Evolutionary conservation across 1,284 basidiomycete species (phyloP), one percentile per base, ranked within the genome.

Genomic region (Ganoderma leucocontextum): DNA sequence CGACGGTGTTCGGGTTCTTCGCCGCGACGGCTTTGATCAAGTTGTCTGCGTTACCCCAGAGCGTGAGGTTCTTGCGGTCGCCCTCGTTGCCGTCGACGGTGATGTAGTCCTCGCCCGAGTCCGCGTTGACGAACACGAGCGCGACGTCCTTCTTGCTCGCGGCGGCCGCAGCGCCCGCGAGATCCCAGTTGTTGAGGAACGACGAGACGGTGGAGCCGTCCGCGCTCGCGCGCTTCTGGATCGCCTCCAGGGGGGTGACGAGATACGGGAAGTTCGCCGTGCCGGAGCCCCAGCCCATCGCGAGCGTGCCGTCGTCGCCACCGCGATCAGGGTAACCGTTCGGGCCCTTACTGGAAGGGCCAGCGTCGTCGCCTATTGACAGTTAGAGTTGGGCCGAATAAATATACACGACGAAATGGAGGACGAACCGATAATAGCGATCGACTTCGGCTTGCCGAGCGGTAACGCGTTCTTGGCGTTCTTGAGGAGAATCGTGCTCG

Each of bases 401-500:
- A n/a, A 42, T 2, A 25, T 38, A 25, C 52, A 10, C 33, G 22
- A 17, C 25, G 8, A 2, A 8, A 60, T 8, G 42, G 58, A 49
- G 39, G 22, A 73, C 76, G 25, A 59, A 76, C 80, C 90, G 63
- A 92, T 84, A 36, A 95, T 73, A 0, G 87, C 86, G 36, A 95
- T 80, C 62, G 80, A 88, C 62, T 85, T 81, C 22, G 88, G 85
- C 68, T 84, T 87, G 68, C 84, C 82, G 29, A 96, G 81, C 0
- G 95, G 94, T n/a, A 96, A 82, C 2, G 88, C 85, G 3, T 80
- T 80, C 38, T 85, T 82, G 33, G 80, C 81, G 78, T 97, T 97
- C 87, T 97, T 97, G 68, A 97, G 84, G 36, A 97, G 82, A 10
- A 96, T 91, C 1, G 89, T 91, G 57, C 91, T 91, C 0, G 91